Percentiles rank a stretch among this genome's conserved stretches.
These are phyloP conservation scores for Myxozyma udenii DNA, from an alignment of 805 yeast species.

Conservation along the genomic window DNA sequence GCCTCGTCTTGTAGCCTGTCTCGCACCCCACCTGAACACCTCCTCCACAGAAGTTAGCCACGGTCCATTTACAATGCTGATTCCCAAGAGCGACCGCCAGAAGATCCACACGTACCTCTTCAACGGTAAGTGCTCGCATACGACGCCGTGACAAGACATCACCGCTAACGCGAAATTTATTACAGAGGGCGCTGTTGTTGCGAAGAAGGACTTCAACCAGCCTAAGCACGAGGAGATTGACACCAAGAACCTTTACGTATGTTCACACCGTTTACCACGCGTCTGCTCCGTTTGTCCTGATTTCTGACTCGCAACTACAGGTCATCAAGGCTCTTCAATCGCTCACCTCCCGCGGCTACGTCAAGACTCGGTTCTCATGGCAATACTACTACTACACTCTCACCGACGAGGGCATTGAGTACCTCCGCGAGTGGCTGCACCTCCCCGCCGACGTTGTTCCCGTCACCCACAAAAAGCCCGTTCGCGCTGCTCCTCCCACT, in stretches of 20 bases:
- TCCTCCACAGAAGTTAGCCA: background rate
- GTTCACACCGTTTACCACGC: background rate
- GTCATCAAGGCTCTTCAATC: conserved; percentile 97
- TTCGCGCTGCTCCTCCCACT: conserved; percentile 74
- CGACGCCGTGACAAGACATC: background rate
- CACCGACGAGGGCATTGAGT: conserved; percentile 99
- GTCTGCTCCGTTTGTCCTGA: background rate
- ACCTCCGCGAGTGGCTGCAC: conserved; percentile 96
- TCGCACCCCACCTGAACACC: no score
- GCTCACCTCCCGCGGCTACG: conserved; percentile 97
- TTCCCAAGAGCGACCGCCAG: conserved; percentile 99
- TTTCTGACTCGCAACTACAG: conserved; percentile 2
- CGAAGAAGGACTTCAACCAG: conserved; percentile 93
- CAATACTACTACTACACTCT: conserved; percentile 99
- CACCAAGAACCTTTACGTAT: conserved; percentile 91
- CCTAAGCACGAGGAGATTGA: conserved; percentile 97
- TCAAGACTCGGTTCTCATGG: conserved; percentile 99
- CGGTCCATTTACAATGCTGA: conserved; percentile 84
- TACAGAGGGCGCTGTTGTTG: conserved; percentile 98
- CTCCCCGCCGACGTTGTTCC: conserved; percentile 99
- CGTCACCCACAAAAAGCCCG: conserved; percentile 92
- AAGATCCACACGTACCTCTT: conserved; percentile 98
- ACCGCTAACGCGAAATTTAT: background rate
- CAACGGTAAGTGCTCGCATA: conserved; percentile 71
- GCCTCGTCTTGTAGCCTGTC: no score